phyloP scores from a whole-genome alignment of 768 basidiomycete genomes.

The Tricholoma matsutake region DNA sequence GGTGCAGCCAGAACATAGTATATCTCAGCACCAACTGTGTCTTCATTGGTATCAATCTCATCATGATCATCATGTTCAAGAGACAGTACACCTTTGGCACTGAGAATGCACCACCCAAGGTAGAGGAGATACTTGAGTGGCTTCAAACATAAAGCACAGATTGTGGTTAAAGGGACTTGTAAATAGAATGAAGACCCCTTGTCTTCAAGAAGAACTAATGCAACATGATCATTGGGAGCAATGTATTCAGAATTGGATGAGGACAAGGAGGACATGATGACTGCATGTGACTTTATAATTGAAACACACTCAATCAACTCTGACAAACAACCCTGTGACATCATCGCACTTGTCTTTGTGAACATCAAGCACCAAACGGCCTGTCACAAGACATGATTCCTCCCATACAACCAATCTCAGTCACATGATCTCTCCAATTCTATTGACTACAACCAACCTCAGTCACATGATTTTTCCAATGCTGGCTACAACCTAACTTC shows the following conservation, averaged over 20 bases:
- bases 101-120: constrained; percentile 1
- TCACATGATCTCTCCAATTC: no score
- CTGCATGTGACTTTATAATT: no score
- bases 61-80: background rate
- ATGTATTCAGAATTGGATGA: background rate
- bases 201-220: constrained; percentile 7
- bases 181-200: constrained; percentile 7
- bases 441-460: no score
- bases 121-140: constrained; percentile 14
- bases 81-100: constrained; percentile 8
- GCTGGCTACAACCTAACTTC: no score
- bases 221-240: constrained; percentile 6
- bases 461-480: no score
- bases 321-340: no score
- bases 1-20: constrained; percentile 5
- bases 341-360: no score
- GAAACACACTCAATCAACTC: no score
- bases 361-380: no score
- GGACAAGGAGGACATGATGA: background rate
- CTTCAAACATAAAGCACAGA: constrained; percentile 9
- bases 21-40: constrained; percentile 3
- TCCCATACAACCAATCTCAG: no score
- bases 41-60: constrained; percentile 2
- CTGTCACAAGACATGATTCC: no score
- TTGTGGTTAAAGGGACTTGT: constrained; percentile 10